Evolutionary conservation across 495 filamentous ascomycete species (phyloP), one percentile per base, ranked within the genome.

Genomic region (Lophium mytilinum): DNA sequence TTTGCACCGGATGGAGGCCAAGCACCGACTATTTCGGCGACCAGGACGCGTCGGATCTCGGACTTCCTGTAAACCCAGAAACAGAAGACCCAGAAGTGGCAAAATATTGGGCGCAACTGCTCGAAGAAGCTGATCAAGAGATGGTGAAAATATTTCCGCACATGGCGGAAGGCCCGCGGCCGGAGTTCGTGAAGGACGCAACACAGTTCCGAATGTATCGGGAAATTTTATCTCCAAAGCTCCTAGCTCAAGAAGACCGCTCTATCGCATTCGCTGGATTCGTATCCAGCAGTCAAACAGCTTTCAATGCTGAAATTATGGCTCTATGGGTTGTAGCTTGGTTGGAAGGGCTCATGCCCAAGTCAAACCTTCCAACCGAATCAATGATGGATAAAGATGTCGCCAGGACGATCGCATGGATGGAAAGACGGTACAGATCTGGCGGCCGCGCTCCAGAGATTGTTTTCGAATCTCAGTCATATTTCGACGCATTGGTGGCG

Each of bases 201-300:
- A 59, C 57, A 15, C 47, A 55, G 34, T 60, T 49, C 49, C 57
- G 52, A 17, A 40, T 55, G 52, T 60, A 60, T 37, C 52, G 36
- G 4, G 39, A 60, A 21, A 50, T 60, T 46, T 8, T 55, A 2
- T 55, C 42, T 12, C 57, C 57, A 5, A 39, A 15, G 7, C 18
- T 40, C 35, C 34, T 60, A 19, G 45, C 57, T 0, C 11, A 15
- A 11, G 35, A 10, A 15, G 52, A 60, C 18, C 57, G 41, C 12
- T 42, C 51, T 12, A 55, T 60, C 33, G 14, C 45, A 14, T 60
- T 60, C 19, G 52, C 18, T 15, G 57, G 57, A 19, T 55, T 50
- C 24, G 46, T 55, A 1, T 50, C 52, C 10, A 60, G 49, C 35
- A 24, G 41, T 34, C 42, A 50, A 37, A 60, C 57, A 4, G 51